Evolutionary conservation across 2,329 filamentous ascomycete genomes (phyloP).

Genomic region (Arachnomyces sp.): DNA sequence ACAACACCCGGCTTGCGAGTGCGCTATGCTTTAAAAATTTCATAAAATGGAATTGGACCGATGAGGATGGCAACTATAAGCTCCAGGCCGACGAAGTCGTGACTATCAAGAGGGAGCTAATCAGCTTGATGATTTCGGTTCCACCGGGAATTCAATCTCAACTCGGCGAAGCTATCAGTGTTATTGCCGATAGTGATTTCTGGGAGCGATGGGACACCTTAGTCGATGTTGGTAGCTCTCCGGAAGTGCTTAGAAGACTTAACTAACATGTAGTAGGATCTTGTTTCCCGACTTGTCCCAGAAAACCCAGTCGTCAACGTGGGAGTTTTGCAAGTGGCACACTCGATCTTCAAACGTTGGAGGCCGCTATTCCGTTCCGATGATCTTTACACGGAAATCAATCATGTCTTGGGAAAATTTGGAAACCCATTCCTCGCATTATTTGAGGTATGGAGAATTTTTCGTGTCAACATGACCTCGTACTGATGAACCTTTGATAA

Average conservation of each 20-base stretch:
- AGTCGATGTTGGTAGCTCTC: slow-evolving; percentile 56
- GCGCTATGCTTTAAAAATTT: slow-evolving; percentile 98
- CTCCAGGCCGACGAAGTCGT: slow-evolving; percentile 71
- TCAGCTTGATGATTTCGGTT: slow-evolving; percentile 91
- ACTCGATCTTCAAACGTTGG: slow-evolving; percentile 97
- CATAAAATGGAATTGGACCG: slow-evolving; percentile 87
- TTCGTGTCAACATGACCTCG: background rate
- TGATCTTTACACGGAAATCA: slow-evolving; percentile 87
- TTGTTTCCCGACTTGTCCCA: slow-evolving; percentile 76
- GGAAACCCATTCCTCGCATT: slow-evolving; percentile 73
- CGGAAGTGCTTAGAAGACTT: background rate
- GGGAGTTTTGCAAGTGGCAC: slow-evolving; percentile 90
- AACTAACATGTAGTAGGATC: slow-evolving; percentile 49
- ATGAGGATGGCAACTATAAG: slow-evolving; percentile 92
- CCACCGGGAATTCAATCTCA: slow-evolving; percentile 83
- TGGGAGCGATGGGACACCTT: slow-evolving; percentile 95
- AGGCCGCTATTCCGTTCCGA: slow-evolving; percentile 88
- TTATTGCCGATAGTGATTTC: slow-evolving; percentile 97
- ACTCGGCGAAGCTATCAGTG: slow-evolving; percentile 90
- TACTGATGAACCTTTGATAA: slow-evolving; percentile 5
- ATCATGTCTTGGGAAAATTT: slow-evolving; percentile 85
- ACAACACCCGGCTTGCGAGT: slow-evolving; percentile 74
- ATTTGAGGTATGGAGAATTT: slow-evolving; percentile 51
- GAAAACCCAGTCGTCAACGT: slow-evolving; percentile 80
- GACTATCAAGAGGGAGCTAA: slow-evolving; percentile 89